Evolutionary conservation across 495 filamentous ascomycete genomes (phyloP).

Genomic region (Neurospora sp.): DNA sequence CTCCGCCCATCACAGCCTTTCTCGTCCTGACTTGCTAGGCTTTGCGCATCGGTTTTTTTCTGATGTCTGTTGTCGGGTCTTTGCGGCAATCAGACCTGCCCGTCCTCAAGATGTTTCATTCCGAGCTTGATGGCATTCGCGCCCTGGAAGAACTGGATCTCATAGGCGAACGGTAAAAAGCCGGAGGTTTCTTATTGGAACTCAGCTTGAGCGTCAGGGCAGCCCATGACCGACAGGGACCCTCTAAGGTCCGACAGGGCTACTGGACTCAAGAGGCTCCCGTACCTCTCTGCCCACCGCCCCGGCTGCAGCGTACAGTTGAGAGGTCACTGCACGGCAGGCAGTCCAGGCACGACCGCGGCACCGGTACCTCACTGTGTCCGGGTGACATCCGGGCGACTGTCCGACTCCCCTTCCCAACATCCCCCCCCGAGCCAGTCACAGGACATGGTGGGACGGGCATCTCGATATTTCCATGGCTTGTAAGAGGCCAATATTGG

Average conservation of each 20-base stretch:
- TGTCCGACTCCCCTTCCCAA: background rate
- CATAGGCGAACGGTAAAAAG: background rate
- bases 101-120: background rate
- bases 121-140: background rate
- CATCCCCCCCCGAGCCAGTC: background rate
- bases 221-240: background rate
- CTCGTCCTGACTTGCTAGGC: background rate
- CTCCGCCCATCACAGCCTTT: constrained; percentile 1
- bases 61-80: background rate
- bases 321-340: background rate
- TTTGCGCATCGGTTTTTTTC: background rate
- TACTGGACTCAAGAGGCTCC: background rate
- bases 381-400: background rate
- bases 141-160: background rate
- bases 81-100: background rate
- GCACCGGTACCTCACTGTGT: background rate
- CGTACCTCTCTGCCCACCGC: background rate
- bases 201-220: background rate
- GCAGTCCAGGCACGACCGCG: background rate
- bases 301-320: background rate
- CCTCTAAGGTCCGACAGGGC: background rate
- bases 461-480: background rate
- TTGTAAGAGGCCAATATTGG: background rate
- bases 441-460: background rate
- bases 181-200: background rate